A percentile compares a stretch with the other conserved stretches of the same genome.
phyloP scores from a whole-genome alignment of 371 early-diverging fungal genomes.

The Circinella umbellata region DNA sequence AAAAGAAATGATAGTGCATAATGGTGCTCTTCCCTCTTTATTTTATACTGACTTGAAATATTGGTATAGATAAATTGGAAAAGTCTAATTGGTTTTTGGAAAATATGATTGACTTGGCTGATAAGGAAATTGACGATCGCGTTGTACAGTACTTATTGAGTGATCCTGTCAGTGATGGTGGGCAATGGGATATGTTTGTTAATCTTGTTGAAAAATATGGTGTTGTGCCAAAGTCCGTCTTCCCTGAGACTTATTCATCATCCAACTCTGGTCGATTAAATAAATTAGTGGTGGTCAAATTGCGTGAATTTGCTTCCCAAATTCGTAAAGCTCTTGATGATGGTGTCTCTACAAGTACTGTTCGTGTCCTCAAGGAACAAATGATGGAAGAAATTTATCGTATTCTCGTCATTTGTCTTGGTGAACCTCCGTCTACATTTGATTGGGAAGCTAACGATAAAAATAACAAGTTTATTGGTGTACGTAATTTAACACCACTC shows the following conservation, averaged over 20 bases:
- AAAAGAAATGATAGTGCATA: not conserved
- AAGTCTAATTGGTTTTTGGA: slow-evolving; percentile 86
- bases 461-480: slow-evolving; percentile 66
- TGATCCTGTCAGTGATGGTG: slow-evolving; percentile 65
- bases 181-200: slow-evolving; percentile 87
- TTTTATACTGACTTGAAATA: not conserved
- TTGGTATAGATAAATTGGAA: slow-evolving; percentile 65
- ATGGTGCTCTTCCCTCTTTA: too few relatives aligned
- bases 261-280: slow-evolving; percentile 66
- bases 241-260: slow-evolving; percentile 74
- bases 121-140: slow-evolving; percentile 69
- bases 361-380: slow-evolving; percentile 56
- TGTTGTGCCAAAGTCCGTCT: slow-evolving; percentile 68
- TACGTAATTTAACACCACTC: slow-evolving; percentile 64
- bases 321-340: slow-evolving; percentile 57
- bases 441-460: slow-evolving; percentile 77
- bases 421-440: slow-evolving; percentile 77
- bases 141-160: slow-evolving; percentile 74
- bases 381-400: slow-evolving; percentile 76
- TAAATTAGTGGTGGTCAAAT: slow-evolving; percentile 65
- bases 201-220: slow-evolving; percentile 67
- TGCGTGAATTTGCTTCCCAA: slow-evolving; percentile 72
- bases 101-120: slow-evolving; percentile 72
- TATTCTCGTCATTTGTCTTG: slow-evolving; percentile 74
- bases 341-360: slow-evolving; percentile 43